Evolutionary conservation across 345 rosid species (phyloP).

Genomic region (Citrus reticulata): DNA sequence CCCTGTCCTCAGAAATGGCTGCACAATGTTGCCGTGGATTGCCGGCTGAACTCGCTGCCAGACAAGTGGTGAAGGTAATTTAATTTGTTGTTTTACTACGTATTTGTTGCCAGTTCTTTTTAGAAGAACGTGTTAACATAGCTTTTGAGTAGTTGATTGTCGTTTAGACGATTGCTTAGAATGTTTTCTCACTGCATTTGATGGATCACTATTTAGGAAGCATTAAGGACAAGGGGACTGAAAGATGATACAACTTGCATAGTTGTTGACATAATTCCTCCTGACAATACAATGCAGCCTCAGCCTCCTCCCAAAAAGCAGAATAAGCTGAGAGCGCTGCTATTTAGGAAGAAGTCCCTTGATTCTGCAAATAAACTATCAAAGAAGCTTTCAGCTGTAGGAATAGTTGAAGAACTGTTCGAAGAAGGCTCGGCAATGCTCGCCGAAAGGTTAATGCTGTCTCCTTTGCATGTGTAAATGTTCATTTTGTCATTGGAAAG

Average conservation of each 20-base stretch:
- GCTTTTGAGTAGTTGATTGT: neutral
- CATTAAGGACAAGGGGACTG: slow-evolving; percentile 70
- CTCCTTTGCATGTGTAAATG: neutral
- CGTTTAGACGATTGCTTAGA: neutral
- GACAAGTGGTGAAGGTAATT: slow-evolving; percentile 85
- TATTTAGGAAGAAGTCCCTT: slow-evolving; percentile 51
- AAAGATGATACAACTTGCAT: slow-evolving; percentile 94
- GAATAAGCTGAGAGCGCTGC: slow-evolving; percentile 51
- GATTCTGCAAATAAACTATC: slow-evolving; percentile 52
- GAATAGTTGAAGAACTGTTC: slow-evolving; percentile 85
- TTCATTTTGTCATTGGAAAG: neutral
- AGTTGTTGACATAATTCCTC: slow-evolving; percentile 85
- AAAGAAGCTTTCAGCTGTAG: slow-evolving; percentile 64
- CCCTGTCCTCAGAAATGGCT: slow-evolving; percentile 69
- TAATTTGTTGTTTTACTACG: neutral
- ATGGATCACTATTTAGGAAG: slow-evolving; percentile 51
- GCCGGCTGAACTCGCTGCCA: slow-evolving; percentile 87
- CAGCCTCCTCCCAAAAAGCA: slow-evolving; percentile 51
- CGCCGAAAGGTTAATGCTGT: slow-evolving; percentile 64
- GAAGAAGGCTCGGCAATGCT: slow-evolving; percentile 98
- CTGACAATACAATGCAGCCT: slow-evolving; percentile 43
- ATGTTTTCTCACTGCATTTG: neutral
- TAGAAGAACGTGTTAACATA: neutral
- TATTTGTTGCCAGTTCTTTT: neutral
- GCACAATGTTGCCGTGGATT: slow-evolving; percentile 77